Evolutionary conservation across 1,139 yeast species (phyloP), one percentile per base, ranked within the genome.

Genomic region (Hemisphaericaspora subhashii): DNA sequence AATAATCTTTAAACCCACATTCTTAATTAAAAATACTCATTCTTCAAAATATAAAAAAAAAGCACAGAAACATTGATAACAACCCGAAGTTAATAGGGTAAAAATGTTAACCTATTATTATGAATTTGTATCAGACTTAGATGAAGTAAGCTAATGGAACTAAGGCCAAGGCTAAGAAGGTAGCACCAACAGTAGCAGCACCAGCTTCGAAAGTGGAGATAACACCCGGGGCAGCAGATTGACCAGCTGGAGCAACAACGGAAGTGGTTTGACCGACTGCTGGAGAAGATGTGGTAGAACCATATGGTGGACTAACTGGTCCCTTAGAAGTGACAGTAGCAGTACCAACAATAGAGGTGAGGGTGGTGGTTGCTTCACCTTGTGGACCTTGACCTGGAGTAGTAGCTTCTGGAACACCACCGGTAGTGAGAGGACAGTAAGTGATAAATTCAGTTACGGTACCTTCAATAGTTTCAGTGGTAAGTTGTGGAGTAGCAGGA

Each of bases 371-470:
- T 8, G 5, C 5, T 15, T 15, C 39, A 38, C 45, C 46, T 26
- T 53, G 43, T 38, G 50, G 46, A 38, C 50, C 48, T 29, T 51
- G 34, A 27, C 40, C 27, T 13, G 48, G 36, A 34, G 55, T 47
- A 13, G 53, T 39, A 12, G 42, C 28, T 14, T 38, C 43, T 33
- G 45, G 40, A 14, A 47, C 34, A 32, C 45, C 41, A 16, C 38
- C 45, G 26, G 51, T 47, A 31, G 48, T 38, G 40, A 54, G 45
- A 39, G 68, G 66, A 45, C 64, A 59, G 55, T 53, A 61, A 35
- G 69, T 60, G 46, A 68, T 61, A 58, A 52, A 56, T 41, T 51
- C 47, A 38, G 68, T 56, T 33, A 45, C 55, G 32, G 48, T 49
- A 42, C 60, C 60, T 33, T 45, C 43, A 25, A 52, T 46, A 35